Evolutionary conservation across 768 basidiomycete genomes (phyloP).

Genomic region (Panaeolus papilionaceus): DNA sequence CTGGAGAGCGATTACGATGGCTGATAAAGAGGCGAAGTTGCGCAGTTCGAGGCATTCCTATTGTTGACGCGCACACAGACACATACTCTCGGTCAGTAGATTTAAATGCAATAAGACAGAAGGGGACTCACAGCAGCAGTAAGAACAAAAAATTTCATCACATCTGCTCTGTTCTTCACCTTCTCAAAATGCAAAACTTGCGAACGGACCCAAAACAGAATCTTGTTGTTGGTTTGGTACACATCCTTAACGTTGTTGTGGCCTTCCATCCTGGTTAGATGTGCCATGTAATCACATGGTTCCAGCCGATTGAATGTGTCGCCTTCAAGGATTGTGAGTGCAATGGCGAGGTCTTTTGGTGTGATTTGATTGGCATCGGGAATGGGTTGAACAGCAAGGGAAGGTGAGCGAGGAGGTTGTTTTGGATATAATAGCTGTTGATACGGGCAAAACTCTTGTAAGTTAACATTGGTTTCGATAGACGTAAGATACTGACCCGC

Average conservation of each 20-base stretch:
- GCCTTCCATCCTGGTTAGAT: constrained; percentile 38
- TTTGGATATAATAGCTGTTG: neutral
- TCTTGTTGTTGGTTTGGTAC: constrained; percentile 43
- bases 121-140: constrained; percentile 41
- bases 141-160: constrained; percentile 51
- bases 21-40: constrained; percentile 51
- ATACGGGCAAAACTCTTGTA: no score
- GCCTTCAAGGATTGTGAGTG: constrained; percentile 50
- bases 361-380: constrained; percentile 39
- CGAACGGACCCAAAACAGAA: constrained; percentile 46
- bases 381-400: constrained; percentile 14
- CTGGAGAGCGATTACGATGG: constrained; percentile 48
- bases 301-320: constrained; percentile 44
- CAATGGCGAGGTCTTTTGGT: constrained; percentile 48
- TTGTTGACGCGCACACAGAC: neutral
- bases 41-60: constrained; percentile 51
- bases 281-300: constrained; percentile 49
- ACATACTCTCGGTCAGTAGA: neutral
- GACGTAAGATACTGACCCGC: constrained; percentile 29
- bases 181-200: constrained; percentile 46
- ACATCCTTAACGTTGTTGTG: constrained; percentile 41
- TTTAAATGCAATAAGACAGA: no score
- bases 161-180: constrained; percentile 42
- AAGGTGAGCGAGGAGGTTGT: neutral
- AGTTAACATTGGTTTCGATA: neutral